Conservation (phyloP, 495 filamentous ascomycete species). For the Neurospora cerealis region DNA sequence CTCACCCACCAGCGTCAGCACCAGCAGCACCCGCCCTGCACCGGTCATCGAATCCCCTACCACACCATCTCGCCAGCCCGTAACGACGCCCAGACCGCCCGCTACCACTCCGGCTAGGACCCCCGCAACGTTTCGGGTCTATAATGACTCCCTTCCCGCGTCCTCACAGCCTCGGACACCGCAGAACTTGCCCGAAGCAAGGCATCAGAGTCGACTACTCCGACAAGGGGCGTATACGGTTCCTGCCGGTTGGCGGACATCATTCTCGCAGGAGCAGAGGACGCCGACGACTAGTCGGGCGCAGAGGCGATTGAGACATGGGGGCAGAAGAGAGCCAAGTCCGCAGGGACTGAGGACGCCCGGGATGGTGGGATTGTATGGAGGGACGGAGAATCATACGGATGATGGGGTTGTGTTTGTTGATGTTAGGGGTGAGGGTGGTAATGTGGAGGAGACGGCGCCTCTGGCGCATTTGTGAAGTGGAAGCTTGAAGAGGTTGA, state of each 20-base stretch:
- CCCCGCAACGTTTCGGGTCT: conserved; percentile 22
- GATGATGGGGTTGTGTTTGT: conserved; percentile 31
- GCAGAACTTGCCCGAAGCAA: conserved; percentile 39
- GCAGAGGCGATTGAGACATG: conserved; percentile 1
- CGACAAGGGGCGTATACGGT: conserved; percentile 32
- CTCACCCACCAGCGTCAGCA: background rate
- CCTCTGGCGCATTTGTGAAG: background rate
- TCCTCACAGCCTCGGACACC: conserved; percentile 47
- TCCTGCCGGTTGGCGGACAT: conserved; percentile 16
- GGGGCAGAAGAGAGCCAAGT: conserved; percentile 14
- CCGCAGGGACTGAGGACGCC: conserved; percentile 25
- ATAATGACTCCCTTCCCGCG: conserved; percentile 41
- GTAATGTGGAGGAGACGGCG: background rate
- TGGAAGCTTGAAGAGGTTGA: background rate
- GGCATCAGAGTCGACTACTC: conserved; percentile 36
- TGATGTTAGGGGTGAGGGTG: conserved; percentile 6
- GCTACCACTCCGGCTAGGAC: background rate
- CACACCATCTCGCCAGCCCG: background rate
- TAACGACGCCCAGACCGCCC: background rate
- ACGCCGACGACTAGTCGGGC: conserved; percentile 7
- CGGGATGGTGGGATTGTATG: conserved; percentile 35
- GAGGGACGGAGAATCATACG: conserved; percentile 33
- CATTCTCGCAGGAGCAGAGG: conserved; percentile 4
- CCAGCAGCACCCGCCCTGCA: background rate
- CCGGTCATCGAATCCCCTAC: background rate